Base-by-base conservation (phyloP, 2,329 filamentous ascomycete species). In the Leptosphaerulina australis region DNA sequence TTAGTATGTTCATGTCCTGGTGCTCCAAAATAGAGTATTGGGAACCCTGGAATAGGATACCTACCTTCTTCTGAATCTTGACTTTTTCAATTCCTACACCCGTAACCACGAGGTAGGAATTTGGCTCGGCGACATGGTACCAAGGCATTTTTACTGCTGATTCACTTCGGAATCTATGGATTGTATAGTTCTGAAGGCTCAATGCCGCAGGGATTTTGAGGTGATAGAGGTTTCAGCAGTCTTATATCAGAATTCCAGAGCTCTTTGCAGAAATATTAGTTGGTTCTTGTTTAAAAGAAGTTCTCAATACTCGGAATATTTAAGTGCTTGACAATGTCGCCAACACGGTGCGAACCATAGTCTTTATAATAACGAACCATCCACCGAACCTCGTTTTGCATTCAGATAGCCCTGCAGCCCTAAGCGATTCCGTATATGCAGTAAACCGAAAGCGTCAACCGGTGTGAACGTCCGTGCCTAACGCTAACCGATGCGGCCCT, bases 71-170 rank as follows among this genome's bases (percentile, higher is more conserved):
- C 67, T 83, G 85, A 72, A 95, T 91, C 60, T 83, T 83, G 62
- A 95, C 84, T 64, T 82, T 86, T 33, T 85, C 79, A 62, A 96
- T 81, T 59, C 87, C 85, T 75, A 86, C 86, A 76, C 91, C 90
- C 63, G 90, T 94, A 63, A 94, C 83, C 79, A 90, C 90, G 74
- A 95, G 88, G 80, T 94, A 95, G 76, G 91, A 84, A 75, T 91
- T 88, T 21, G 89, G 86, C 47, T 84, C 83, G 15, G 88, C 87
- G 58, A 91, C 82, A 70, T 80, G 83, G 75, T 87, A 90, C 61
- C 81, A 81, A 79, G 82, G 60, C 66, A 70, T 71, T 15, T 59
- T 65, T 53, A 22, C 35, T 29, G 36, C 44, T 25, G 14, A 9
- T 29, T 12, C 11, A 24, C 29, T 10, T 20, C 18, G 31, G 34